A percentile compares a stretch with the other conserved stretches of the same genome.
phyloP scores from a whole-genome alignment of 2,329 filamentous ascomycete genomes.

The Diaporthe destruens region DNA sequence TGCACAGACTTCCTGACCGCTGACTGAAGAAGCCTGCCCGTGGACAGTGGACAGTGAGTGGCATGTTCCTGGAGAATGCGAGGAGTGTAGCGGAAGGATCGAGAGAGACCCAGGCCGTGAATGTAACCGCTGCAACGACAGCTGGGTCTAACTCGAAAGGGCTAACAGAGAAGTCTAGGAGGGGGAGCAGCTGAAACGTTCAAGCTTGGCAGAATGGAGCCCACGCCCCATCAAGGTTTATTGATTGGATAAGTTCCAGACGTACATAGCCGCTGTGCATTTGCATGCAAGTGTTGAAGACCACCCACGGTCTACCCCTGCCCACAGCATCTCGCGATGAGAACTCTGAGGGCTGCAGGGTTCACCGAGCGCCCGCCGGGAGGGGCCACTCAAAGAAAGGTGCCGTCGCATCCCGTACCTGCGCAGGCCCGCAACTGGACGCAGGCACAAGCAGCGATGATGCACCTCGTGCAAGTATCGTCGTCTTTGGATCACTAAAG shows the following conservation, averaged over 20 bases:
- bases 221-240: constrained; percentile 7
- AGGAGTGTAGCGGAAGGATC: not conserved
- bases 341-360: constrained; percentile 41
- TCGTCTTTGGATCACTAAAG: not conserved
- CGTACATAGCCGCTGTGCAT: constrained; percentile 53
- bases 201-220: constrained; percentile 26
- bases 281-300: constrained; percentile 45
- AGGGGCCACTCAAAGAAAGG: constrained; percentile 27
- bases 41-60: no score
- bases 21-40: constrained; percentile 4
- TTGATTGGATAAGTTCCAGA: constrained; percentile 47
- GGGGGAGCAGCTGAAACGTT: constrained; percentile 48
- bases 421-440: constrained; percentile 34
- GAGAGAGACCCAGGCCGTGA: constrained; percentile 19
- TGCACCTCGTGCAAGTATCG: not conserved
- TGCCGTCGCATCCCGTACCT: constrained; percentile 36
- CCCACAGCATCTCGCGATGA: constrained; percentile 33
- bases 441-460: constrained; percentile 29
- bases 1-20: constrained; percentile 1
- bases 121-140: constrained; percentile 1
- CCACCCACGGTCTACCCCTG: constrained; percentile 37
- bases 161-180: constrained; percentile 21
- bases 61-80: constrained; percentile 8
- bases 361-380: constrained; percentile 31
- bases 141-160: constrained; percentile 21